Evolutionary conservation across 2,329 filamentous ascomycete genomes (phyloP), one percentile per base, ranked within the genome.

Genomic region (Talaromyces sp.): DNA sequence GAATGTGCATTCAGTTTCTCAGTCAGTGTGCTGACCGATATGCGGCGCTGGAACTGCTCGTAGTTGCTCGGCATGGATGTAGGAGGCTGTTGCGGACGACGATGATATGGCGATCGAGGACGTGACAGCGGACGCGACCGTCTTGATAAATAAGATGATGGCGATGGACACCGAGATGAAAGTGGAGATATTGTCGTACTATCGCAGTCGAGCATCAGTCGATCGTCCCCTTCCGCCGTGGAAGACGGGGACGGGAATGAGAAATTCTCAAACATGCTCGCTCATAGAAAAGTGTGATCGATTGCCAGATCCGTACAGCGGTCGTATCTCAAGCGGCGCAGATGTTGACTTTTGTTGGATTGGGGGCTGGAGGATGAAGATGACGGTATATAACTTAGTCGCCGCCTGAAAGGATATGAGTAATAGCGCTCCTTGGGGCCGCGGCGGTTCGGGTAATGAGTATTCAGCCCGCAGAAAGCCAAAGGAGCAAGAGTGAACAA

Each of bases 11-110:
- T 72, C 5, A 79, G 65, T 68, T 77, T 77, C 58, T 73, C 70
- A 5, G 76, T 78, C 61, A 79, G 65, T 1, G 74, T 75, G 56
- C 72, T 70, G 58, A 79, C 77, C 5, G 76, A 79, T 18, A 79
- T 72, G 16, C 68, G 68, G 52, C 73, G 73, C 42, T 73, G 72
- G 21, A 46, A 64, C 35, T 72, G 67, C 44, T 75, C 72, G 64
- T 78, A 76, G 48, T 44, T 79, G 74, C 75, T 77, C 73, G 68
- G 79, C 67, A 66, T 82, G 42, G 69, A 81, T 16, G 77, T 78
- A 9, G 77, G 77, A 21, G 76, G 74, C 23, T 58, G 57, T n/a
- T 73, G 75, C 23, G 70, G 70, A 40, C 72, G 72, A 64, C 71
- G 73, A 60, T 72, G 71, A 23, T 70, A 71, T 18, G 73, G 73